phyloP scores from a whole-genome alignment of 1,139 yeast species.

The Taiozyma onychis region DNA sequence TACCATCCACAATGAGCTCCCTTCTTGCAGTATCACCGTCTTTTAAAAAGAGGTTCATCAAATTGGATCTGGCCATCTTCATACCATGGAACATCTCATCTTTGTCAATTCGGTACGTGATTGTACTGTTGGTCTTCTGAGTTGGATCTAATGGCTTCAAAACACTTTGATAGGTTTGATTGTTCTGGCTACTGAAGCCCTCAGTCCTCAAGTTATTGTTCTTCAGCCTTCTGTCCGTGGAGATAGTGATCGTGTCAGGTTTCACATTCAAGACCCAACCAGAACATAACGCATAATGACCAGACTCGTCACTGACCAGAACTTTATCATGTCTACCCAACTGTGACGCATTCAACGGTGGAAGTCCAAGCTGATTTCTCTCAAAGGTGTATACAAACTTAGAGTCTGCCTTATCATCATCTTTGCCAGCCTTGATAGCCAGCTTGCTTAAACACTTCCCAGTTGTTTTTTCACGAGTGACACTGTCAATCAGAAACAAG shows the following conservation, averaged over 20 bases:
- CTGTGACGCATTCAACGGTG: slow-evolving; percentile 36
- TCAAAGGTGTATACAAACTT: slow-evolving; percentile 44
- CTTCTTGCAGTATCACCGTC: slow-evolving; percentile 53
- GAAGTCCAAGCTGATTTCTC: slow-evolving; percentile 24
- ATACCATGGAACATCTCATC: slow-evolving; percentile 76
- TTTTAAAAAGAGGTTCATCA: slow-evolving; percentile 57
- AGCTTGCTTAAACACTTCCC: slow-evolving; percentile 55
- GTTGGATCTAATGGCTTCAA: slow-evolving; percentile 24
- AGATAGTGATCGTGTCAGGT: slow-evolving; percentile 22
- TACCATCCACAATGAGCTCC: slow-evolving; percentile 54
- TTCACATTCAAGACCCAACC: slow-evolving; percentile 50
- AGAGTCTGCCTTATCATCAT: slow-evolving; percentile 23
- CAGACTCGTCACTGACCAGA: slow-evolving; percentile 72
- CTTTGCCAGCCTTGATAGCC: slow-evolving; percentile 26
- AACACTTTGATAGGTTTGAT: slow-evolving; percentile 48
- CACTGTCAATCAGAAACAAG: slow-evolving; percentile 53
- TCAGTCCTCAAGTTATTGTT: slow-evolving; percentile 35
- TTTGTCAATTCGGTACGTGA: slow-evolving; percentile 64
- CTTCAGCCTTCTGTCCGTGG: slow-evolving; percentile 25
- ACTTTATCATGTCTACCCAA: slow-evolving; percentile 50
- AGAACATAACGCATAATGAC: slow-evolving; percentile 67
- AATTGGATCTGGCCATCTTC: slow-evolving; percentile 69
- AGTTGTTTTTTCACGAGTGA: slow-evolving; percentile 47
- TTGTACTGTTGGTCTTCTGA: slow-evolving; percentile 10
- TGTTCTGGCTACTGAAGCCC: slow-evolving; percentile 37